A percentile compares a stretch with the other conserved stretches of the same genome.
Evolutionary conservation across 495 filamentous ascomycete genomes (phyloP).

Genomic region (Penicillium nucicola): DNA sequence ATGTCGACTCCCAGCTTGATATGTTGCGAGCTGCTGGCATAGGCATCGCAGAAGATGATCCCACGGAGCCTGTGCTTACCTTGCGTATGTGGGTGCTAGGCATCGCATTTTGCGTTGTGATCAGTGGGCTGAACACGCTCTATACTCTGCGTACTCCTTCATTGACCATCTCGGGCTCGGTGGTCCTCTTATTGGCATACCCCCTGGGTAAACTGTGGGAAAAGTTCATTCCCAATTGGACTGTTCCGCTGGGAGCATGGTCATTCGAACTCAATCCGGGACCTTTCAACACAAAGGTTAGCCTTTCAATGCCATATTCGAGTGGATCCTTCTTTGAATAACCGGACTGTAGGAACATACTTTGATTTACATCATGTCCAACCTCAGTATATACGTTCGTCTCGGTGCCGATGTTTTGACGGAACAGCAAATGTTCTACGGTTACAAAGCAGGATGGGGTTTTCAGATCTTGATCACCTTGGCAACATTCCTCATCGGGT

Average conservation of each 20-base stretch:
- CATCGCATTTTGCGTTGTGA: conserved; percentile 54
- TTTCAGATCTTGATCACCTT: conserved; percentile 43
- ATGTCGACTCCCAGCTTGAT: conserved; percentile 17
- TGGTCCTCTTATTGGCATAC: conserved; percentile 63
- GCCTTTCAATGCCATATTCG: not conserved
- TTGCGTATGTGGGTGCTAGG: conserved; percentile 65
- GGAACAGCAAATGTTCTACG: conserved; percentile 60
- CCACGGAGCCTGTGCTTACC: conserved; percentile 48
- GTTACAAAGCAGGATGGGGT: conserved; percentile 56
- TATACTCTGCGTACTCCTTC: conserved; percentile 54
- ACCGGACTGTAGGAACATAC: conserved; percentile 56
- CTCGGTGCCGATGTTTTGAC: conserved; percentile 63
- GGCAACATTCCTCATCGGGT: conserved; percentile 50
- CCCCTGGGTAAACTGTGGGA: conserved; percentile 56
- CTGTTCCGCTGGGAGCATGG: conserved; percentile 45
- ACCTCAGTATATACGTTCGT: conserved; percentile 47
- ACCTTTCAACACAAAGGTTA: conserved; percentile 56
- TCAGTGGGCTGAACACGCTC: conserved; percentile 60
- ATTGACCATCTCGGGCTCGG: conserved; percentile 57
- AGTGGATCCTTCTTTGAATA: not conserved
- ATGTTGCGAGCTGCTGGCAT: conserved; percentile 27
- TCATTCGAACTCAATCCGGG: conserved; percentile 59
- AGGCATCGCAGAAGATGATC: conserved; percentile 19
- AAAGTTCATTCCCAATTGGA: conserved; percentile 43
- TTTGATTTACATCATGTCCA: conserved; percentile 63